Conservation (phyloP, 768 basidiomycete species). For the Rickenella mellea region DNA sequence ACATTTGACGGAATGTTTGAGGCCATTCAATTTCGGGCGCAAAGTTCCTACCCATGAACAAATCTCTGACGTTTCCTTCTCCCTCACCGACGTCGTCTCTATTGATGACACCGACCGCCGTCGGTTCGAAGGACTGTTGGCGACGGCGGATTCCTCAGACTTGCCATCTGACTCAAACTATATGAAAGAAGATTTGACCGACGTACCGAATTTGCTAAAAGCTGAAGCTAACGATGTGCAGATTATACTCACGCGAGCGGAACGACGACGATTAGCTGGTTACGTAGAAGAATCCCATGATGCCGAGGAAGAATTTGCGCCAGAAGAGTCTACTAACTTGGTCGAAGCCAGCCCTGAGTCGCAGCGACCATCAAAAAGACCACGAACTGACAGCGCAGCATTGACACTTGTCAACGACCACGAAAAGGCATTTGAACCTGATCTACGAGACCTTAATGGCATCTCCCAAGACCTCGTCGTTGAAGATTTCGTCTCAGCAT, state of each 20-base stretch:
- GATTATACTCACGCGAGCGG: conserved; percentile 32
- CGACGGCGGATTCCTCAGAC: background rate
- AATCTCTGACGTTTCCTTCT: conserved; percentile 18
- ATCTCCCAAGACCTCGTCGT: no score
- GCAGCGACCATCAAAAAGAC: no score
- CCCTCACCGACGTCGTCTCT: background rate
- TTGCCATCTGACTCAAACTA: conserved; percentile 9
- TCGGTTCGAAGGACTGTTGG: background rate
- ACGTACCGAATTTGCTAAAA: background rate
- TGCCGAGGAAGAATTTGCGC: no score
- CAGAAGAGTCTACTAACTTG: no score
- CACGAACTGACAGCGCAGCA: no score
- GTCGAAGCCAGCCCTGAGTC: no score
- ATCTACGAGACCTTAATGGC: no score
- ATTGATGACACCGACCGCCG: background rate
- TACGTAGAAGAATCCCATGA: no score
- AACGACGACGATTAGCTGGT: conserved; percentile 22
- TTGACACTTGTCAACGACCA: no score
- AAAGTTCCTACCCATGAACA: conserved; percentile 25
- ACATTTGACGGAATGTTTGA: conserved; percentile 2
- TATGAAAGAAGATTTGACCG: background rate
- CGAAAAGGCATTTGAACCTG: no score
- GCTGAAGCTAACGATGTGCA: conserved; percentile 10
- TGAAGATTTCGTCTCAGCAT: no score
- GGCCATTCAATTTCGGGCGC: conserved; percentile 40